Conservation (phyloP, 2,329 filamentous ascomycete species). For the Pseudohalonectria lignicola region DNA sequence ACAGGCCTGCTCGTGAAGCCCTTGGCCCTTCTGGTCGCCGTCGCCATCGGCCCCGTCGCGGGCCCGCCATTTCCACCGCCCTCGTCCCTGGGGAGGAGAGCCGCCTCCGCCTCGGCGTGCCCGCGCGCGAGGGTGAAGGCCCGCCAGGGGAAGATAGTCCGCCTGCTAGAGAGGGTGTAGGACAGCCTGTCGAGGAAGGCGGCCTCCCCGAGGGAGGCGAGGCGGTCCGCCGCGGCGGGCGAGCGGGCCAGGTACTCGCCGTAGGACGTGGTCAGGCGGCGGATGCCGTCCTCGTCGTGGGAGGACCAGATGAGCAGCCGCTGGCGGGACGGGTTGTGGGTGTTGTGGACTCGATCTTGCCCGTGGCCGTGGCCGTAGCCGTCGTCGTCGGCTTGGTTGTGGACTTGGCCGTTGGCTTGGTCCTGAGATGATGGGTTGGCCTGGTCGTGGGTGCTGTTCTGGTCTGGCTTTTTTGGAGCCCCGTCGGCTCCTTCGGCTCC, state of each 20-base stretch:
- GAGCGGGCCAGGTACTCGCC: conserved; percentile 5
- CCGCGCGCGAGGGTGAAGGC: not conserved
- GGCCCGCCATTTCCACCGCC: no score
- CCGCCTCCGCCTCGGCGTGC: not conserved
- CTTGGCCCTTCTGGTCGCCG: no score
- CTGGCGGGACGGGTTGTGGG: no score
- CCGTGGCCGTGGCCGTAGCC: not conserved
- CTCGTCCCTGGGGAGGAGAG: no score
- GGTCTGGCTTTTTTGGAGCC: no score
- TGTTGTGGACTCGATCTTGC: no score
- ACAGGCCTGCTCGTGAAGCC: no score
- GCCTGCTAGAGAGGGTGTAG: conserved; percentile 7
- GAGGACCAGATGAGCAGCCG: conserved; percentile 9
- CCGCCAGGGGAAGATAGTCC: conserved; percentile 3
- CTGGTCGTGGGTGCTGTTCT: no score
- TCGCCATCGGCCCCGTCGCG: no score
- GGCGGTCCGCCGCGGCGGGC: not conserved
- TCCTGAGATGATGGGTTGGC: no score
- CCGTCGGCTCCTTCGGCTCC: no score
- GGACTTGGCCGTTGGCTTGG: no score
- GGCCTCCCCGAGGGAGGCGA: not conserved
- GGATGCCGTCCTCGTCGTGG: conserved; percentile 9
- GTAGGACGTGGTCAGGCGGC: conserved; percentile 4
- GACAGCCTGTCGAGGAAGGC: conserved; percentile 5
- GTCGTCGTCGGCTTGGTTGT: not conserved